phyloP scores from a whole-genome alignment of 139 green algal genomes.

The Gonium pectorale region DNA sequence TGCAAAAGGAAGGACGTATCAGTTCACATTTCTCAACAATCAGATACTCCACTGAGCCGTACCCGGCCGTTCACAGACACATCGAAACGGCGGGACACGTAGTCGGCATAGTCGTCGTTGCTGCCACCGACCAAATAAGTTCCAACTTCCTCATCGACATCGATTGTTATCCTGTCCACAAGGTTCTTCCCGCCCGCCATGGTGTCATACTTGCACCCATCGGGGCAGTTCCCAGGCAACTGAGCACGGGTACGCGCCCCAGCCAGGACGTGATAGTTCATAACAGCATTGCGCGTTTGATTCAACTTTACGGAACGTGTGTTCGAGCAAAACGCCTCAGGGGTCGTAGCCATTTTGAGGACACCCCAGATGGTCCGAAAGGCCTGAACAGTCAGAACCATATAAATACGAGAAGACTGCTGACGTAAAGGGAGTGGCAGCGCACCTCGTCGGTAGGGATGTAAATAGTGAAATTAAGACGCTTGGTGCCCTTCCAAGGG shows the following conservation, averaged over 20 bases:
- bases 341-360: background rate
- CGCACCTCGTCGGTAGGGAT: background rate
- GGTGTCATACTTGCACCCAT: background rate
- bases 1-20: background rate
- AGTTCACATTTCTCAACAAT: background rate
- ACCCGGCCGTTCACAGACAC: constrained; percentile 13
- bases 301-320: background rate
- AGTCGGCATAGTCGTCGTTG: constrained; percentile 3
- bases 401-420: background rate
- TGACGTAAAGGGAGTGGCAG: background rate
- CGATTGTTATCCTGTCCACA: background rate
- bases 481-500: background rate
- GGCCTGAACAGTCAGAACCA: background rate
- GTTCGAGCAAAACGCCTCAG: background rate
- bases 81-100: background rate
- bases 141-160: background rate
- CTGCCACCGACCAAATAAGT: constrained; percentile 5
- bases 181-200: constrained; percentile 7
- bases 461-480: background rate
- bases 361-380: background rate
- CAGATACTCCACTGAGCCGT: background rate
- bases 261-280: constrained; percentile 12
- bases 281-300: background rate
- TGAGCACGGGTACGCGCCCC: background rate
- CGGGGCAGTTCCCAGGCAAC: constrained; percentile 3